Conservation (phyloP, 805 yeast genomes). For the Diddensiella transvaalensis region DNA sequence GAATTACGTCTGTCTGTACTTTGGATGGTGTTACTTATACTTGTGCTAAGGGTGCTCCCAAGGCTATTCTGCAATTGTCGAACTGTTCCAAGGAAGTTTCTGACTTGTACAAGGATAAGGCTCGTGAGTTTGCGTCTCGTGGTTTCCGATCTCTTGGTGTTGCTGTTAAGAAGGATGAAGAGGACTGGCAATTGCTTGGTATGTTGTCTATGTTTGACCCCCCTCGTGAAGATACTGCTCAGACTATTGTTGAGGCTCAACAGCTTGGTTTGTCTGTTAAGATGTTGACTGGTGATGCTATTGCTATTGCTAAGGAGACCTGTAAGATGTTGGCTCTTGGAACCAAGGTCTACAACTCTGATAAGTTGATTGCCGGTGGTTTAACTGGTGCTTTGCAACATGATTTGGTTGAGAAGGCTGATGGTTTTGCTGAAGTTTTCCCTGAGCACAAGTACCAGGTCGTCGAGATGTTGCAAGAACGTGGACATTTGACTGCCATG, state of each 20-base stretch:
- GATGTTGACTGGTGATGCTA: slow-evolving; percentile 99
- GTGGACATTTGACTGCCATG: slow-evolving; percentile 98
- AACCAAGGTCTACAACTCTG: slow-evolving; percentile 95
- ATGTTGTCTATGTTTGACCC: slow-evolving; percentile 99
- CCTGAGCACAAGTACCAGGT: slow-evolving; percentile 97
- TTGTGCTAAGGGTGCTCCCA: slow-evolving; percentile 98
- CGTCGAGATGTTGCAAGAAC: slow-evolving; percentile 89
- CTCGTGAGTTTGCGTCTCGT: slow-evolving; percentile 95
- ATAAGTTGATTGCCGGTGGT: slow-evolving; percentile 93
- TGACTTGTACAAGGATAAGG: slow-evolving; percentile 93
- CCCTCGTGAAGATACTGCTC: slow-evolving; percentile 97
- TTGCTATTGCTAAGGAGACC: slow-evolving; percentile 98
- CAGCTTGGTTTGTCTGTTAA: slow-evolving; percentile 89
- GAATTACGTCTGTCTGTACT: slow-evolving; percentile 90
- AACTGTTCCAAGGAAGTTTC: slow-evolving; percentile 80
- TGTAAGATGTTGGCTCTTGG: slow-evolving; percentile 97
- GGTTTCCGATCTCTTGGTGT: slow-evolving; percentile 99
- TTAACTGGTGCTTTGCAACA: slow-evolving; percentile 97
- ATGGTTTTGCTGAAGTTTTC: slow-evolving; percentile 98
- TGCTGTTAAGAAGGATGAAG: slow-evolving; percentile 98
- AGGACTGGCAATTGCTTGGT: slow-evolving; percentile 97
- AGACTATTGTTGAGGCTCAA: slow-evolving; percentile 90
- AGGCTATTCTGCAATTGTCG: slow-evolving; percentile 65
- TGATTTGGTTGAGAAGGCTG: slow-evolving; percentile 95
- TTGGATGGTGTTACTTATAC: slow-evolving; percentile 95